These are phyloP conservation scores for Volvox reticuliferus DNA, from an alignment of 139 green algal species.

Conservation along the genomic window DNA sequence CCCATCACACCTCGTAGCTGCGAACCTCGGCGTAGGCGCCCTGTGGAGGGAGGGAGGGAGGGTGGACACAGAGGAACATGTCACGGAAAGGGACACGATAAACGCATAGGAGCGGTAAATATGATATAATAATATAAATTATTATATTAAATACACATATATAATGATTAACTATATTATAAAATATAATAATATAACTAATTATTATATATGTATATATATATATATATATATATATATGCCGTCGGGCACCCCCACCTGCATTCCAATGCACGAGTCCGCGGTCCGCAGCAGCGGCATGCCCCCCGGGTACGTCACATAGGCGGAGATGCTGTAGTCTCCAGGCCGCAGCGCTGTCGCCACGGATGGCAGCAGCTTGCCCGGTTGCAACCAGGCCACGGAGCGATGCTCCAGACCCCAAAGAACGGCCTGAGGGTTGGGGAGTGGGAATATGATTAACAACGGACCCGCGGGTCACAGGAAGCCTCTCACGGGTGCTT, in stretches of 20 bases:
- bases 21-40: conserved; percentile 41
- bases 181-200: too few relatives aligned
- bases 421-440: conserved; percentile 56
- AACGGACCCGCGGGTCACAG: not conserved
- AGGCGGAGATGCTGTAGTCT: conserved; percentile 26
- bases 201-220: too few relatives aligned
- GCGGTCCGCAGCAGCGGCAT: conserved; percentile 46
- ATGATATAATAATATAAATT: too few relatives aligned
- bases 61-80: not conserved
- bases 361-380: conserved; percentile 36
- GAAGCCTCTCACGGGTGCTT: too few relatives aligned
- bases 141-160: too few relatives aligned
- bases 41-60: not conserved
- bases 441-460: not conserved
- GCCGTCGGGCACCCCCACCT: too few relatives aligned
- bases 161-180: too few relatives aligned
- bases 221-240: too few relatives aligned
- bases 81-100: not conserved
- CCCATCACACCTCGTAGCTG: conserved; percentile 14
- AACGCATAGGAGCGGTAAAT: not conserved
- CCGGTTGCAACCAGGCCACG: conserved; percentile 47
- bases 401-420: conserved; percentile 63
- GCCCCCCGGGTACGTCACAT: conserved; percentile 46
- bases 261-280: conserved; percentile 25
- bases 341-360: not conserved